Evolutionary conservation across 2,329 filamentous ascomycete species (phyloP).

Genomic region (Verticillium alfalfae): DNA sequence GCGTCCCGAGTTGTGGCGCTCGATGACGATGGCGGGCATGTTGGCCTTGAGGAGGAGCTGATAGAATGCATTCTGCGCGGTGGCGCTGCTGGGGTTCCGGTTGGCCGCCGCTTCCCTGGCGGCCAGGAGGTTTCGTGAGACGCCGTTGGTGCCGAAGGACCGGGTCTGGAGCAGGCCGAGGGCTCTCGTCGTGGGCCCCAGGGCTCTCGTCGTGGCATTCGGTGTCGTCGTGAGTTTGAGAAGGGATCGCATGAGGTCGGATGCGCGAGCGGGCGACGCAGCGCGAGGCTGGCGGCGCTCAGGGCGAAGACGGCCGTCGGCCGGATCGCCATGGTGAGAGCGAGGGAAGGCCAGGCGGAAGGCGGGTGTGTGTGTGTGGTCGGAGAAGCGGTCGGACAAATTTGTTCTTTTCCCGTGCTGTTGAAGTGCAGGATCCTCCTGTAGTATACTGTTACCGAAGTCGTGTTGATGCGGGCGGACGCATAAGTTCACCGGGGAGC

Average conservation of each 20-base stretch:
- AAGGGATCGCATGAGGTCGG: slow-evolving; percentile 10
- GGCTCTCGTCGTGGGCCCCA: slow-evolving; percentile 7
- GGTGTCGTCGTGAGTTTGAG: slow-evolving; percentile 7
- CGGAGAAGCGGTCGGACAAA: neutral
- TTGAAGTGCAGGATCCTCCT: neutral
- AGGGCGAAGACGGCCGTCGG: slow-evolving; percentile 11
- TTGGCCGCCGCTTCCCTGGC: slow-evolving; percentile 89
- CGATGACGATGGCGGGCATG: slow-evolving; percentile 87
- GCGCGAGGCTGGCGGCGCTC: slow-evolving; percentile 6
- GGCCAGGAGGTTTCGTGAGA: slow-evolving; percentile 65
- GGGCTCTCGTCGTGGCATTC: slow-evolving; percentile 2
- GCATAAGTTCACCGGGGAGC: neutral
- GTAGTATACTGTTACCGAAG: neutral
- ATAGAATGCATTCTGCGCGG: slow-evolving; percentile 90
- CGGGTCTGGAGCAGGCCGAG: slow-evolving; percentile 18
- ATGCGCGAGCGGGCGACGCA: slow-evolving; percentile 7
- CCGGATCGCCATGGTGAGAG: slow-evolving; percentile 8
- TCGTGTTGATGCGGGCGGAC: neutral
- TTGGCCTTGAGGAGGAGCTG: slow-evolving; percentile 84
- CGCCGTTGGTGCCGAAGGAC: slow-evolving; percentile 36
- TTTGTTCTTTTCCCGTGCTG: neutral
- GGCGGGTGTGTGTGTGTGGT: neutral
- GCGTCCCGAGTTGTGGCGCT: slow-evolving; percentile 79
- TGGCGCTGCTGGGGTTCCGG: slow-evolving; percentile 80
- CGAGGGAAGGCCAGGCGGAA: neutral